phyloP scores from a whole-genome alignment of 2,329 filamentous ascomycete genomes.

The Aureobasidium sp. region DNA sequence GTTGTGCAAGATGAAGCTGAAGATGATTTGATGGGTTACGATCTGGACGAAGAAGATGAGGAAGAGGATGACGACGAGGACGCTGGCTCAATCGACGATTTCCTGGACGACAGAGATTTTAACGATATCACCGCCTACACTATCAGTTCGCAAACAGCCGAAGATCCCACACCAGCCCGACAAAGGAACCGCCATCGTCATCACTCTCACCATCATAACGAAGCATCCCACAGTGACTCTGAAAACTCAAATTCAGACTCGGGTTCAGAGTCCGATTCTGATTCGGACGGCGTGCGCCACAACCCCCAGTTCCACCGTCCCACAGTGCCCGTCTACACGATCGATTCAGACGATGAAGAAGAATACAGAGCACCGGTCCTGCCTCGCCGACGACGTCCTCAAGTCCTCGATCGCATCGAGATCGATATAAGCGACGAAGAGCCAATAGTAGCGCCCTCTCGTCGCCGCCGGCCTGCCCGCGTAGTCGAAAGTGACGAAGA shows the following conservation, averaged over 20 bases:
- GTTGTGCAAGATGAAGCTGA: not conserved
- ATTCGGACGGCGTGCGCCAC: not conserved
- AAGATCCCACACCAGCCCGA: not conserved
- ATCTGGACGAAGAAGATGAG: constrained; percentile 17
- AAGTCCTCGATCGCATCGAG: not conserved
- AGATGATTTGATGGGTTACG: not conserved
- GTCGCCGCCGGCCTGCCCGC: not conserved
- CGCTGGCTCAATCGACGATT: constrained; percentile 14
- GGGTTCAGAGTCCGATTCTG: not conserved
- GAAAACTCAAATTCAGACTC: not conserved
- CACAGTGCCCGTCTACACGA: not conserved
- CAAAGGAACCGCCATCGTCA: not conserved
- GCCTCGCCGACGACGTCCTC: not conserved
- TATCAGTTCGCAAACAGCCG: not conserved
- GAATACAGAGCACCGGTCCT: not conserved
- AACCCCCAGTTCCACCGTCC: not conserved
- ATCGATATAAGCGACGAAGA: not conserved
- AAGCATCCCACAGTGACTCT: not conserved
- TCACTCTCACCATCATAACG: not conserved
- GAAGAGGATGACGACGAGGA: constrained; percentile 19
- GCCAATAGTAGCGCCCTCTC: not conserved
- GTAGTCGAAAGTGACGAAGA: not conserved
- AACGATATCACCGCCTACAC: constrained; percentile 6
- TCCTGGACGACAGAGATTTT: constrained; percentile 21
- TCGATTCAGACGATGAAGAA: not conserved